Conservation (phyloP, 305 asterid genomes). For the Salvia sclarea region DNA sequence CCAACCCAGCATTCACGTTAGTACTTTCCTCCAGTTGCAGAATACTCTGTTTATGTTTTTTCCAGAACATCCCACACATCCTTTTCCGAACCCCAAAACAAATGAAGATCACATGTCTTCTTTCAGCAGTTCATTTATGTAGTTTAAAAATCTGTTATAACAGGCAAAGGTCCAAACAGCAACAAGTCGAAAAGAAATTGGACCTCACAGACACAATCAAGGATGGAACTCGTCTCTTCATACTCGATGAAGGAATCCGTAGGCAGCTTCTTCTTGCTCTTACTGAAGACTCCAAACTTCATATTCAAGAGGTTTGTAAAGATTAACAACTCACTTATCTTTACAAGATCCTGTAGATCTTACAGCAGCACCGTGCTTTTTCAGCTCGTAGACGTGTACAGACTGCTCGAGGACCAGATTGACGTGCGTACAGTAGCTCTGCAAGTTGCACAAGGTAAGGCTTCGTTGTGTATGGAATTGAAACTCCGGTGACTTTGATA, state of each 20-base stretch:
- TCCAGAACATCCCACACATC: not conserved
- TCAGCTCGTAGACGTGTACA: constrained; percentile 87
- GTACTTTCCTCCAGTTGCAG: constrained; percentile 26
- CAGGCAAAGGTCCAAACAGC: constrained; percentile 58
- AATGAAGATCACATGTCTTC: not conserved
- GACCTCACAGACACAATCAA: constrained; percentile 95
- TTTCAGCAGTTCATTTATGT: not conserved
- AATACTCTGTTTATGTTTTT: not conserved
- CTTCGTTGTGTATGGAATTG: constrained; percentile 29
- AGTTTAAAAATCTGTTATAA: constrained; percentile 15
- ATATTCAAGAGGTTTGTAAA: constrained; percentile 76
- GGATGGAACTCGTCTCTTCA: constrained; percentile 93
- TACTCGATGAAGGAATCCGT: constrained; percentile 86
- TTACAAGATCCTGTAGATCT: constrained; percentile 25
- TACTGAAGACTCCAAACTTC: constrained; percentile 98
- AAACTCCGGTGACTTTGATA: not conserved
- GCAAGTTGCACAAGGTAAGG: constrained; percentile 85
- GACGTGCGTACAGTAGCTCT: constrained; percentile 77
- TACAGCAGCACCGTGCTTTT: constrained; percentile 27
- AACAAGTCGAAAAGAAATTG: constrained; percentile 55
- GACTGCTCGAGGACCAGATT: constrained; percentile 85
- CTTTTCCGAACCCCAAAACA: not conserved
- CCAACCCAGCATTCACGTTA: constrained; percentile 84
- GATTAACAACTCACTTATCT: not conserved
- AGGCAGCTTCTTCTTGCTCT: constrained; percentile 95